Evolutionary conservation across 1,284 basidiomycete species (phyloP), one percentile per base, ranked within the genome.

Genomic region (Malassezia yamatoensis): DNA sequence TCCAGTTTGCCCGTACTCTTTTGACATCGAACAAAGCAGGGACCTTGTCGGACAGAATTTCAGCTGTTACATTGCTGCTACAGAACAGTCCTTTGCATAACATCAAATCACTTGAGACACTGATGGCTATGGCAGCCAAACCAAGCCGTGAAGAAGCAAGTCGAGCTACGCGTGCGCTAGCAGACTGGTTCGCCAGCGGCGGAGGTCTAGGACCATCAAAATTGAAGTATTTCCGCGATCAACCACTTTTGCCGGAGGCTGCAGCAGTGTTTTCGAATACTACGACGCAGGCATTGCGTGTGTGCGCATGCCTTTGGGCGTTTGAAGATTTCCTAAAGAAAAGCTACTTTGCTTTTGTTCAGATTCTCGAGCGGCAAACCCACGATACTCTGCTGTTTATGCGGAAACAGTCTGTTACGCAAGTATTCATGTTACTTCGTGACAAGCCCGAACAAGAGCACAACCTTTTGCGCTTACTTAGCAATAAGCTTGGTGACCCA

Each of bases 291-390:
- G 48, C 63, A 11, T 51, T 62, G 35, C 57, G 58, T 18, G 79
- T 83, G 43, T 83, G 88, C 72, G 77, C 96, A 0, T 70, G 90
- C 10, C 62, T 87, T 3, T 98, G 86, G 84, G 85, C 86, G 60
- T 98, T 93, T 74, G 94, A 99, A 74, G 91, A 98, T 69, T 91
- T 88, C 84, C 77, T 96, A 53, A 99, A 99, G 78, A 90, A 90
- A 67, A 96, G 86, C 76, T 96, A 94, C 79, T 96, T 94, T 77
- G 84, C 84, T 15, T 78, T 96, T 43, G 81, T 99, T 8, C 87
- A 94, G 73, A 82, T 88, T 39, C 82, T 98, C 38, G 93, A 98
- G 85, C 81, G 81, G 1, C 81, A 93, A 54, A 86, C 88, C 2
- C 81, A 89, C 58, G 93, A 96, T 73, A 83, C 88, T 0, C 81